These are phyloP conservation scores for Mycosphaerelloides madeirae DNA, from an alignment of 2,329 filamentous ascomycete species.

Conservation along the genomic window DNA sequence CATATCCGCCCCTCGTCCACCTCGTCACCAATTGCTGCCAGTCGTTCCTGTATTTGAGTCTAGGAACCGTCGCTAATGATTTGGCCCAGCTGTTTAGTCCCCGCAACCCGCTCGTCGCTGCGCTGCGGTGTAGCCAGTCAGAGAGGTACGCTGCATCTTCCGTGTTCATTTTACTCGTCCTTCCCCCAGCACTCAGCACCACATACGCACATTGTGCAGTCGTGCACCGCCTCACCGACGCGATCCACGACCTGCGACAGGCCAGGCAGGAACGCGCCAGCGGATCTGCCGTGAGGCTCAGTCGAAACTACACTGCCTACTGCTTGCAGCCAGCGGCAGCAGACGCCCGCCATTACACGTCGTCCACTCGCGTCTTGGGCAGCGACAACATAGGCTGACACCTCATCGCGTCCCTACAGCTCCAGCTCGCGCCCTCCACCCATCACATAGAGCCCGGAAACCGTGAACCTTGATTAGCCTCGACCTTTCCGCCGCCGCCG, in stretches of 20 bases:
- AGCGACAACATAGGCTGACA: slow-evolving; percentile 20
- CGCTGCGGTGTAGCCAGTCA: slow-evolving; percentile 18
- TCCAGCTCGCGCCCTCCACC: slow-evolving; percentile 11
- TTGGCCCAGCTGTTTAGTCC: slow-evolving; percentile 21
- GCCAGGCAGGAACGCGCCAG: slow-evolving; percentile 2
- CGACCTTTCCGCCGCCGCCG: slow-evolving; percentile 7
- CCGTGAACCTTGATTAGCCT: slow-evolving; percentile 19
- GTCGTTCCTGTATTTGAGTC: slow-evolving; percentile 14
- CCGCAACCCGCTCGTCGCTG: slow-evolving; percentile 16
- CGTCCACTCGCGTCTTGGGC: slow-evolving; percentile 15
- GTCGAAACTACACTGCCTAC: slow-evolving; percentile 7
- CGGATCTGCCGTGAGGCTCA: slow-evolving; percentile 14
- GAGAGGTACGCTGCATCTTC: slow-evolving; percentile 16
- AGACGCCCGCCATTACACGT: slow-evolving; percentile 3
- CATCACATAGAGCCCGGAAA: slow-evolving; percentile 5
- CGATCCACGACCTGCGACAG: background rate
- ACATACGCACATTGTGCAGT: slow-evolving; percentile 2
- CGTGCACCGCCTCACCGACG: slow-evolving; percentile 15
- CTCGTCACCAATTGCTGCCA: slow-evolving; percentile 24
- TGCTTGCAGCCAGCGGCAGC: slow-evolving; percentile 2
- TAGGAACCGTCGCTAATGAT: slow-evolving; percentile 25
- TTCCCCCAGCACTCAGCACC: slow-evolving; percentile 1
- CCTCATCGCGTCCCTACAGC: slow-evolving; percentile 15
- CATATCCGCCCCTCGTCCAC: slow-evolving; percentile 15
- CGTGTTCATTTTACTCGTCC: slow-evolving; percentile 10